Percentiles rank a stretch among this genome's conserved stretches.
These are phyloP conservation scores for Antrodiella citrinella DNA, from an alignment of 768 basidiomycete genomes.

Conservation along the genomic window DNA sequence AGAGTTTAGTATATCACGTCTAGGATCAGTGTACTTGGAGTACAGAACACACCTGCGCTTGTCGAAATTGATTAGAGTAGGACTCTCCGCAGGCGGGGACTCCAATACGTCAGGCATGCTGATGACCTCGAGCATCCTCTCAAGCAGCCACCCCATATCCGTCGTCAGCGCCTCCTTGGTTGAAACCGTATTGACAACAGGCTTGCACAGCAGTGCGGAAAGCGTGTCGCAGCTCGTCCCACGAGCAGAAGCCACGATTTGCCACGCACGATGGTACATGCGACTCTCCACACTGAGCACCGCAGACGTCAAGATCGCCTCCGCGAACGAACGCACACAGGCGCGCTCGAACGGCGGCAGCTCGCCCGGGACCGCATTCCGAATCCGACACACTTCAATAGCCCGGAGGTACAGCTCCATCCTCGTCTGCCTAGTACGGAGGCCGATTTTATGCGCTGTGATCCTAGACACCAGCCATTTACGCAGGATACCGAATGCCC, in stretches of 20 bases:
- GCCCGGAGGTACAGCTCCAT: conserved; percentile 68
- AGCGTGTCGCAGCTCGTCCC: conserved; percentile 58
- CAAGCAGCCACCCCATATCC: conserved; percentile 79
- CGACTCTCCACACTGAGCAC: conserved; percentile 73
- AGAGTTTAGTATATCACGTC: not conserved
- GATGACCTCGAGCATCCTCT: conserved; percentile 74
- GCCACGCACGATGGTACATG: conserved; percentile 74
- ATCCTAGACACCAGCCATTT: conserved; percentile 75
- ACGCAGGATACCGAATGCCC: conserved; percentile 67
- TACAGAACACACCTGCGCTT: conserved; percentile 57
- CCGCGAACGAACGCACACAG: conserved; percentile 73
- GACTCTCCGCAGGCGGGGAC: conserved; percentile 41
- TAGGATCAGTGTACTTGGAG: not conserved
- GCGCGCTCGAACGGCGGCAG: conserved; percentile 44
- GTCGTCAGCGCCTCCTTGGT: conserved; percentile 51
- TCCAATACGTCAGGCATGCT: conserved; percentile 65
- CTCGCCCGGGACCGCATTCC: conserved; percentile 39
- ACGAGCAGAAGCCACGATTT: conserved; percentile 55
- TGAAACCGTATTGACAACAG: conserved; percentile 34
- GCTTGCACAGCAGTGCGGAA: conserved; percentile 43
- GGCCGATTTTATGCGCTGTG: conserved; percentile 53
- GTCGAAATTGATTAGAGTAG: conserved; percentile 68
- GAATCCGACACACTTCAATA: conserved; percentile 64
- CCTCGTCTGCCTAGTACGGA: conserved; percentile 55
- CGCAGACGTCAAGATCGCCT: conserved; percentile 68